Conservation (phyloP, 2,329 filamentous ascomycete species). For the Thielaviopsis ethacetica region DNA sequence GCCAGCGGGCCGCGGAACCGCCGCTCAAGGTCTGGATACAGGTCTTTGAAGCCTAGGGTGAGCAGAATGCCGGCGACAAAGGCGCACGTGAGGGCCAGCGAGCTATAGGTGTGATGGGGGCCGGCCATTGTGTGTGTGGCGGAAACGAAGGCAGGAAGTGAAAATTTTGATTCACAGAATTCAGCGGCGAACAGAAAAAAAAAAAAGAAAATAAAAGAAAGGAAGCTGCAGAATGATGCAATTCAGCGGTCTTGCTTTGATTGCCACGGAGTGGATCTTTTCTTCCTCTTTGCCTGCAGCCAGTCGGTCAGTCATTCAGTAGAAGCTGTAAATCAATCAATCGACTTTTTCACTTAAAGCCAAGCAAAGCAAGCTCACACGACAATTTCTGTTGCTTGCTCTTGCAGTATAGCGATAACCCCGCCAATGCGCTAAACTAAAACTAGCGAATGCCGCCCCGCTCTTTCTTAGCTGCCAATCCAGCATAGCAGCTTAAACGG, state of each 20-base stretch:
- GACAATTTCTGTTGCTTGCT: background rate
- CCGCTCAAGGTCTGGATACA: conserved; percentile 58
- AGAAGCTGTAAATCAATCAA: background rate
- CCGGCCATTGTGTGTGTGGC: conserved; percentile 33
- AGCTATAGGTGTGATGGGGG: conserved; percentile 45
- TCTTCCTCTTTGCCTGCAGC: background rate
- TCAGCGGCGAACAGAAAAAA: background rate
- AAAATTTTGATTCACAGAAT: background rate
- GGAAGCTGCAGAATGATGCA: conserved; percentile 5
- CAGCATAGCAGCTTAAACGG: background rate
- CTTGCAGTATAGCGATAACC: conserved; percentile 6
- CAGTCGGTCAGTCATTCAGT: too few species aligned
- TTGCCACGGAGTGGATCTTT: background rate
- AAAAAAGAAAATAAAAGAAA: background rate
- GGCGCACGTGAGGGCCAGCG: conserved; percentile 49
- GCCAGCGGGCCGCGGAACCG: conserved; percentile 34
- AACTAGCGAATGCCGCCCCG: background rate
- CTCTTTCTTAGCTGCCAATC: background rate
- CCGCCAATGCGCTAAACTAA: conserved; percentile 9
- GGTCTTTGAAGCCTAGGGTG: conserved; percentile 62
- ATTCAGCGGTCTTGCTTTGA: background rate
- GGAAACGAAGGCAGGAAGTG: background rate
- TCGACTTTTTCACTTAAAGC: background rate
- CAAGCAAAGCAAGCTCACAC: too few species aligned
- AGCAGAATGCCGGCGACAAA: conserved; percentile 65